Percentiles rank a stretch among this genome's conserved stretches.
Evolutionary conservation across 805 yeast species (phyloP).

Genomic region (Saccharomycopsis guyanensis): DNA sequence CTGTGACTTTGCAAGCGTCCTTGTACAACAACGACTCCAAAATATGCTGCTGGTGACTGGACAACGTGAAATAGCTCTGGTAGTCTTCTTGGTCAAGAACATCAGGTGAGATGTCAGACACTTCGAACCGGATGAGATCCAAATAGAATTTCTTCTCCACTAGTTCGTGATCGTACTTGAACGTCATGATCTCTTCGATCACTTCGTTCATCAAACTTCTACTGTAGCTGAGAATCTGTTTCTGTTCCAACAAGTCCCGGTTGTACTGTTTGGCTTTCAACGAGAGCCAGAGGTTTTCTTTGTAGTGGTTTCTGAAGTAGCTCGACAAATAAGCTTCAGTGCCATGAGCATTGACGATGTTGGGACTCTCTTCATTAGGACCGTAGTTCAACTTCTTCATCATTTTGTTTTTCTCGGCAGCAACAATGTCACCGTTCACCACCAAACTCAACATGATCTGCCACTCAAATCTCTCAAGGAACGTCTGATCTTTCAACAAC

Average conservation of each 20-base stretch:
- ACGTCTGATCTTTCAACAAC: conserved; percentile 30
- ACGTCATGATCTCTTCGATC: conserved; percentile 59
- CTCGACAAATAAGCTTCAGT: conserved; percentile 10
- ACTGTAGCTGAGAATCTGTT: conserved; percentile 56
- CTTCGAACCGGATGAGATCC: conserved; percentile 2
- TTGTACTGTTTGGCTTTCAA: conserved; percentile 76
- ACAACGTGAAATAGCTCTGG: conserved; percentile 3
- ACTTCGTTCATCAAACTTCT: conserved; percentile 67
- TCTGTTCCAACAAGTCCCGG: conserved; percentile 73
- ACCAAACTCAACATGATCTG: conserved; percentile 88
- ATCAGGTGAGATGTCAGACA: neutral
- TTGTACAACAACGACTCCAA: conserved; percentile 21
- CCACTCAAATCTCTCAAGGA: conserved; percentile 86
- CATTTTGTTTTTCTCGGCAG: conserved; percentile 77
- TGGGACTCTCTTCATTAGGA: conserved; percentile 9
- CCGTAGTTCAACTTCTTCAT: conserved; percentile 26
- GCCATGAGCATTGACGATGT: conserved; percentile 16
- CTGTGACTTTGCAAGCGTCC: conserved; percentile 44
- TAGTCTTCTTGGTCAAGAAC: conserved; percentile 8
- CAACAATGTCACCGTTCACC: conserved; percentile 89
- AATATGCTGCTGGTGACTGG: conserved; percentile 4
- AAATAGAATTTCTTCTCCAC: conserved; percentile 10
- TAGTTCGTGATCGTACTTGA: conserved; percentile 30
- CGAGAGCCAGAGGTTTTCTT: conserved; percentile 81
- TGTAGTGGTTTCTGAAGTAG: conserved; percentile 29